Base-by-base conservation (phyloP, 2,329 filamentous ascomycete genomes). In the Sarocladiaceae sp. region DNA sequence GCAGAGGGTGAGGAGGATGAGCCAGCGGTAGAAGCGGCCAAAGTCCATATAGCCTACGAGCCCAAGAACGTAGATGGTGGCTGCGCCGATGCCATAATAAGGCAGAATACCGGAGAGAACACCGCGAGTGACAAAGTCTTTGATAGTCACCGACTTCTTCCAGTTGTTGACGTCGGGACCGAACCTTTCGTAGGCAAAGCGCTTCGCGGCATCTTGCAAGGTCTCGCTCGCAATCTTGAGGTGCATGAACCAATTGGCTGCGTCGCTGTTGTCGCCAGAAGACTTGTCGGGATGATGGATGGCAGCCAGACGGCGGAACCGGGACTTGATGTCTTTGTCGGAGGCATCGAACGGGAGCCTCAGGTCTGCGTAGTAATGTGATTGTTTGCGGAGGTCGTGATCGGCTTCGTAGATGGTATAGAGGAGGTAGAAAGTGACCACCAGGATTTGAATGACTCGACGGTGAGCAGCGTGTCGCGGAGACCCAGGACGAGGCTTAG, bases 391-490 rank as follows among this genome's bases (percentile, higher is more conserved):
- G 21, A 95, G 74, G 50, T 88, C 81, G 68, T 86, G 81, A 72
- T 95, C 87, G 56, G 88, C 85, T 67, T 97, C 91, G 68, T 90
- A 93, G 56, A 97, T 80, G 37, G 89, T 95, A 72, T 95, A 96
- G 51, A 84, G 67, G 29, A 97, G 85, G 68, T 97, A 98, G 48
- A 78, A 68, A 40, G 83, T 72, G 42, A 97, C 83, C 56, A 97
- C 87, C 53, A 83, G 70, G 58, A 91, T 83, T 61, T 93, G 82
- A 60, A 96, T 91, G 55, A 81, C 78, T 47, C 85, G 85, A 48
- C 88, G 83, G 68, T 97, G 87, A 46, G 76, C 73, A 50, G 75
- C 72, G 61, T 79, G 87, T 52, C 81, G 81, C 2, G 80, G 73
- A n/a, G 32, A 72, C 62, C 86, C 78, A 27, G 85, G 78, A 47